phyloP scores from a whole-genome alignment of 768 basidiomycete species.

The Kwoniella bestiolae region DNA sequence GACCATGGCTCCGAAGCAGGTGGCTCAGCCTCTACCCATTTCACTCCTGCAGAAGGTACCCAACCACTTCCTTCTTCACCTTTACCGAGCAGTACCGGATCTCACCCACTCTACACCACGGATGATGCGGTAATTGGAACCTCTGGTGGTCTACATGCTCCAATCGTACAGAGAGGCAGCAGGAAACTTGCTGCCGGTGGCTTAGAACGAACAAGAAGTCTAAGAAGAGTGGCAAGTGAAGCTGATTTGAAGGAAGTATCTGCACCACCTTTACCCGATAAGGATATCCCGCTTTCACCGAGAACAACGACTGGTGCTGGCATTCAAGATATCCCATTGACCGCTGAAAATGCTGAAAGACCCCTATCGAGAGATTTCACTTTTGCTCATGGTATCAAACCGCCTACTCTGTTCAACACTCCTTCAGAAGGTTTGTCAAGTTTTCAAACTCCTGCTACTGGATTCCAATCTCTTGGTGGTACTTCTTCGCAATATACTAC shows the following conservation, averaged over 20 bases:
- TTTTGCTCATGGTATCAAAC: constrained; percentile 46
- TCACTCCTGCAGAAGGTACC: constrained; percentile 13
- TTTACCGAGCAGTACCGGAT: constrained; percentile 3
- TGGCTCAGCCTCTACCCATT: constrained; percentile 44
- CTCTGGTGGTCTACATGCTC: constrained; percentile 45
- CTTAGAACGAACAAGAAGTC: constrained; percentile 33
- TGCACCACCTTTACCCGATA: constrained; percentile 17
- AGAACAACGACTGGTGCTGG: constrained; percentile 1
- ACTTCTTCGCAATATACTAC: constrained; percentile 2
- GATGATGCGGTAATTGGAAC: constrained; percentile 51
- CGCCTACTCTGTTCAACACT: constrained; percentile 26
- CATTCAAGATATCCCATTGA: constrained; percentile 34
- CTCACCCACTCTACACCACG: constrained; percentile 28
- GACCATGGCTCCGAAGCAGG: constrained; percentile 28
- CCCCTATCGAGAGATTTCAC: constrained; percentile 50
- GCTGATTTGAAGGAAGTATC: constrained; percentile 39
- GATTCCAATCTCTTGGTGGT: constrained; percentile 4
- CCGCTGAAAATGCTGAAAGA: constrained; percentile 33
- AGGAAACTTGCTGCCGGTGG: constrained; percentile 43
- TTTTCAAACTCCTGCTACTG: constrained; percentile 12
- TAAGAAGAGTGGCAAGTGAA: constrained; percentile 48
- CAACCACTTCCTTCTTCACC: constrained; percentile 22
- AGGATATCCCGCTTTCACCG: not conserved
- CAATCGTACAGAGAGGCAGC: constrained; percentile 42
- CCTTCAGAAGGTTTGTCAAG: constrained; percentile 3